Conservation (phyloP, 1,284 basidiomycete genomes). For the Wolfiporia cocos region DNA sequence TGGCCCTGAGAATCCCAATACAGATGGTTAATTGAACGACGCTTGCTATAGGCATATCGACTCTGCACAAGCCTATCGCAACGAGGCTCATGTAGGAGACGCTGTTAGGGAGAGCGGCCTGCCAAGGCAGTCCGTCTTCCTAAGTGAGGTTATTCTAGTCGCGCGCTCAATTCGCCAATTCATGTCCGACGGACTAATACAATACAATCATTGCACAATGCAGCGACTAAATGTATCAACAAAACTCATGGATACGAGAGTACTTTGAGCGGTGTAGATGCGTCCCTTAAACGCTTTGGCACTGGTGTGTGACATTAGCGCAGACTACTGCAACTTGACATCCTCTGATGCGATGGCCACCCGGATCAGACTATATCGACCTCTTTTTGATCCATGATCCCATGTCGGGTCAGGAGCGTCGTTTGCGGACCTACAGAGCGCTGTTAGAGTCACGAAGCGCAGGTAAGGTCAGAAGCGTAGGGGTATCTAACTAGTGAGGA, state of each 20-base stretch:
- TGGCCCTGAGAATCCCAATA: too few species aligned
- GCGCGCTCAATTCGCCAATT: too few species aligned
- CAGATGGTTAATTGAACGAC: too few species aligned
- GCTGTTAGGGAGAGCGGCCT: slow-evolving; percentile 51
- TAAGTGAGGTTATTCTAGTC: slow-evolving; percentile 47
- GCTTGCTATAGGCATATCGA: slow-evolving; percentile 61
- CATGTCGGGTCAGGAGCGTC: slow-evolving; percentile 32
- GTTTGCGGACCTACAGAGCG: slow-evolving; percentile 41
- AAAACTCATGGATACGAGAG: slow-evolving; percentile 24
- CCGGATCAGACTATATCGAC: slow-evolving; percentile 43
- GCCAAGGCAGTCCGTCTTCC: slow-evolving; percentile 55
- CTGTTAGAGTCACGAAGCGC: slow-evolving; percentile 39
- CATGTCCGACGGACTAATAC: too few species aligned
- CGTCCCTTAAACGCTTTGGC: slow-evolving; percentile 16
- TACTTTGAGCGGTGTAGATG: slow-evolving; percentile 19
- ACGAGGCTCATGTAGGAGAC: slow-evolving; percentile 62
- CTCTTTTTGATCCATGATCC: slow-evolving; percentile 58
- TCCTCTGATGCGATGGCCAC: not conserved
- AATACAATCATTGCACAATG: not conserved
- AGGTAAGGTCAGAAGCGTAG: slow-evolving; percentile 49
- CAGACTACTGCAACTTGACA: not conserved
- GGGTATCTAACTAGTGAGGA: slow-evolving; percentile 61
- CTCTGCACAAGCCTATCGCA: slow-evolving; percentile 68
- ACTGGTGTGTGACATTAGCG: slow-evolving; percentile 17
- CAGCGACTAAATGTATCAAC: slow-evolving; percentile 21